A percentile compares a stretch with the other conserved stretches of the same genome.
Conservation (phyloP, 495 filamentous ascomycete species). For the Cercophora sp. region DNA sequence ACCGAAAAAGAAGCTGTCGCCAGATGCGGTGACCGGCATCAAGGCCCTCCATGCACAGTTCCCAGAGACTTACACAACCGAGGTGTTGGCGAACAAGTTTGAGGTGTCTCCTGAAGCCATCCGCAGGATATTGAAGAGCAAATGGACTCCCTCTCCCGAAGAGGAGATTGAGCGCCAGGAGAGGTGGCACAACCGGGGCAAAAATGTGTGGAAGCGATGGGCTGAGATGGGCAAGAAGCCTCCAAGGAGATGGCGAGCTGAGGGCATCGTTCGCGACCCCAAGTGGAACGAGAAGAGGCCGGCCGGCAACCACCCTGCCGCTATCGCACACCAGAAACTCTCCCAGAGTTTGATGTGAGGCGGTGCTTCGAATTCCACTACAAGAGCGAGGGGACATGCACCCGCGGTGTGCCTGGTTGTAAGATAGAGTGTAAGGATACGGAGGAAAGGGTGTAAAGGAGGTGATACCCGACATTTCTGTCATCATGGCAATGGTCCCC, state of each 20-base stretch:
- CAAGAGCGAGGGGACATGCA: no score
- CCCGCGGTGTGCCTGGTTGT: no score
- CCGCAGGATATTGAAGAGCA: slow-evolving; percentile 77
- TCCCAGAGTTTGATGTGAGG: slow-evolving; percentile 13
- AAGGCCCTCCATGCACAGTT: slow-evolving; percentile 69
- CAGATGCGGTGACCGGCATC: slow-evolving; percentile 84
- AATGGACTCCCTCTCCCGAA: slow-evolving; percentile 67
- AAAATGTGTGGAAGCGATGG: slow-evolving; percentile 69
- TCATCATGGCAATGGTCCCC: no score
- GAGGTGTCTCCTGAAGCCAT: slow-evolving; percentile 82
- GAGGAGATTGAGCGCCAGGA: slow-evolving; percentile 56
- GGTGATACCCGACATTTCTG: no score
- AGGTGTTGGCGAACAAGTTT: slow-evolving; percentile 72
- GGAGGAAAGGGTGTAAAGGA: no score
- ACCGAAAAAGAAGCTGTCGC: slow-evolving; percentile 81
- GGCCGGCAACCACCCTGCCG: no score
- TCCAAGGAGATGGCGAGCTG: slow-evolving; percentile 60
- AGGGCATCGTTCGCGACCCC: slow-evolving; percentile 56
- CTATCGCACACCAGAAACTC: no score
- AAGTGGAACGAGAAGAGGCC: slow-evolving; percentile 29
- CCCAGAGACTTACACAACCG: slow-evolving; percentile 70
- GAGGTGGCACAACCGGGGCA: slow-evolving; percentile 77
- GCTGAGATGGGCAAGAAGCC: slow-evolving; percentile 65
- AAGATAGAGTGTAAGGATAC: no score
- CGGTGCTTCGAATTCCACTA: not conserved